Evolutionary conservation across 371 early-diverging fungal genomes (phyloP), one percentile per base, ranked within the genome.

Genomic region (Mucor irregularis): DNA sequence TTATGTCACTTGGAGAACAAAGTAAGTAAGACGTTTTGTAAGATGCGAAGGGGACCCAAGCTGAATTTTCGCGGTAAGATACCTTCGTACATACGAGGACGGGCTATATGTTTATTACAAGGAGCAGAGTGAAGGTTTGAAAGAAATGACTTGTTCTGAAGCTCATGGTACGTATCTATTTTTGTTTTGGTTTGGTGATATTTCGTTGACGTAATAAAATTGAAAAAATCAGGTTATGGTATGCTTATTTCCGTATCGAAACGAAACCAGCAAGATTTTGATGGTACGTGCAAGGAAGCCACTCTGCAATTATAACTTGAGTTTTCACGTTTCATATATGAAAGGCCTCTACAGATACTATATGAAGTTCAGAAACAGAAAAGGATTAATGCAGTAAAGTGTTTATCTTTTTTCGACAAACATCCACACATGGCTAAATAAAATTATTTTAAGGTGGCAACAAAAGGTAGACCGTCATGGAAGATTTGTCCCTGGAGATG

Each of bases 241-340:
- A 81, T 85, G 84, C 57, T 83, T 24, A 75, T 81, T 39, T 79
- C 86, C 14, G 83, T 83, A 3, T 58, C 82, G 42, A 82, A 80
- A 67, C 65, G 78, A 13, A 83, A 83, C 38, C 84, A 82, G 49
- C 57, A 64, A 19, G 84, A 82, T 58, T 85, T 85, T 61, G 86
- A 83, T 61, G 83, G 82, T 70, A 68, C 34, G 22, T 42, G 4
- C 13, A 6, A 24, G n/a, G n/a, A n/a, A n/a, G n/a, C 13, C 26
- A 22, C 8, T 17, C 4, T 21, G 42, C 42, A 26, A 11, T 28
- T 63, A 26, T 59, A 62, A n/a, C n/a, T n/a, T n/a, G n/a, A n/a
- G n/a, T n/a, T n/a, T n/a, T n/a, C n/a, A n/a, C n/a, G n/a, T n/a
- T n/a, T n/a, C n/a, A n/a, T n/a, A n/a, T n/a, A n/a, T n/a, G 61